phyloP scores from a whole-genome alignment of 2,329 filamentous ascomycete species.

The Ceratocystis cacaofunesta region DNA sequence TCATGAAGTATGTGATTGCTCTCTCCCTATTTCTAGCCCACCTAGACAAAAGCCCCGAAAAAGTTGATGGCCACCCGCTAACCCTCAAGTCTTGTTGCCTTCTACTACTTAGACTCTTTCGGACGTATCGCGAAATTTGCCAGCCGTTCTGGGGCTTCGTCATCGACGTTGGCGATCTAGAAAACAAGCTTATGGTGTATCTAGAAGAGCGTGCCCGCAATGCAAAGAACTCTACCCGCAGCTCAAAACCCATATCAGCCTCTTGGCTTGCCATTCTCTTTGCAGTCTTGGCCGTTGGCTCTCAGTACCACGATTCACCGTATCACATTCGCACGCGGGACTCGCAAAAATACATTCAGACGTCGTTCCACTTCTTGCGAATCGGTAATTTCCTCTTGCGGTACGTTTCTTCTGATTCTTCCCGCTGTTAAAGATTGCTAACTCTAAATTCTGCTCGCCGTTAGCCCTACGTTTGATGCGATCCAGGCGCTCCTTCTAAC shows the following conservation, averaged over 20 bases:
- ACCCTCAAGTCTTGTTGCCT: neutral
- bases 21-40: neutral
- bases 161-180: slow-evolving; percentile 50
- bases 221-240: slow-evolving; percentile 32
- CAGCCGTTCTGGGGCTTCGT: slow-evolving; percentile 56
- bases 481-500: slow-evolving; percentile 49
- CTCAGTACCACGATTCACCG: slow-evolving; percentile 50
- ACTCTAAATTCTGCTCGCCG: neutral
- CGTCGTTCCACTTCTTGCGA: slow-evolving; percentile 49
- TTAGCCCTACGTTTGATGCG: slow-evolving; percentile 48
- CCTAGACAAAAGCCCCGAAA: neutral
- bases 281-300: slow-evolving; percentile 48
- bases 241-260: slow-evolving; percentile 40
- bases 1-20: slow-evolving; percentile 43
- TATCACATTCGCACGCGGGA: slow-evolving; percentile 46
- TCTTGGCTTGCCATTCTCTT: slow-evolving; percentile 54
- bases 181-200: slow-evolving; percentile 49
- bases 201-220: slow-evolving; percentile 48
- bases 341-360: slow-evolving; percentile 46
- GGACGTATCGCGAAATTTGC: slow-evolving; percentile 51
- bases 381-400: slow-evolving; percentile 48
- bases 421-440: neutral
- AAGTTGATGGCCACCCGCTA: neutral
- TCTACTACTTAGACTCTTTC: slow-evolving; percentile 36
- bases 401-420: slow-evolving; percentile 22